phyloP scores from a whole-genome alignment of 2,329 filamentous ascomycete genomes.

The Ceratocystis papillata region DNA sequence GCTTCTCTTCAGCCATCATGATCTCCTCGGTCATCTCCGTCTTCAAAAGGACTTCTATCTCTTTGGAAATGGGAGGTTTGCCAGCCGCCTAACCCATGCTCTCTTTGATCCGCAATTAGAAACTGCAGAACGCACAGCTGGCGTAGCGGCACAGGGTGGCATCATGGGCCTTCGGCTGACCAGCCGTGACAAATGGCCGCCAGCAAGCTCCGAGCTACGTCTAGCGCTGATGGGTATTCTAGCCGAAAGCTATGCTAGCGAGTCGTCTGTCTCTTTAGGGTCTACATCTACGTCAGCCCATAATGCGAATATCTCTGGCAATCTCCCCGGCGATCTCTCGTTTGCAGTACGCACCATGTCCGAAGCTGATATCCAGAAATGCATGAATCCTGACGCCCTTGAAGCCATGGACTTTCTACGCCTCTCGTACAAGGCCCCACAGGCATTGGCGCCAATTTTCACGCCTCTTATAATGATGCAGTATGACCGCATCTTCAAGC shows the following conservation, averaged over 20 bases:
- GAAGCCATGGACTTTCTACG: conserved; percentile 89
- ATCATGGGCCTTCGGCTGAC: conserved; percentile 74
- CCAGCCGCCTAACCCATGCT: conserved; percentile 65
- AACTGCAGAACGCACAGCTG: conserved; percentile 54
- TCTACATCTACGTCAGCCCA: background rate
- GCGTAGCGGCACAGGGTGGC: conserved; percentile 56
- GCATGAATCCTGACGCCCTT: conserved; percentile 70
- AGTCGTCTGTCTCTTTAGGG: conserved; percentile 24
- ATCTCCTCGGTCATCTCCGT: conserved; percentile 58
- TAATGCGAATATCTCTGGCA: conserved; percentile 30
- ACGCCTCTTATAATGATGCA: conserved; percentile 59
- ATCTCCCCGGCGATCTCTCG: conserved; percentile 58
- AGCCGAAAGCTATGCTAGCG: conserved; percentile 54
- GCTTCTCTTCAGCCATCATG: conserved; percentile 64
- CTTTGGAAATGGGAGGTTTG: conserved; percentile 74
- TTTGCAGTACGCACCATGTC: conserved; percentile 78
- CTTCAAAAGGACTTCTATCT: conserved; percentile 74
- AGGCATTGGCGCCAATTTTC: conserved; percentile 61
- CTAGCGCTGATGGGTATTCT: conserved; percentile 79
- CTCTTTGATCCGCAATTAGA: conserved; percentile 77
- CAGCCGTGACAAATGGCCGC: conserved; percentile 78
- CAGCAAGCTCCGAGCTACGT: conserved; percentile 84
- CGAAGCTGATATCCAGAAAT: conserved; percentile 66
- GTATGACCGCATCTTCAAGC: conserved; percentile 77
- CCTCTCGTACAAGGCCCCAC: conserved; percentile 69